Percentiles rank a stretch among this genome's conserved stretches.
phyloP scores from a whole-genome alignment of 1,284 basidiomycete genomes.

The Puccinia horiana region DNA sequence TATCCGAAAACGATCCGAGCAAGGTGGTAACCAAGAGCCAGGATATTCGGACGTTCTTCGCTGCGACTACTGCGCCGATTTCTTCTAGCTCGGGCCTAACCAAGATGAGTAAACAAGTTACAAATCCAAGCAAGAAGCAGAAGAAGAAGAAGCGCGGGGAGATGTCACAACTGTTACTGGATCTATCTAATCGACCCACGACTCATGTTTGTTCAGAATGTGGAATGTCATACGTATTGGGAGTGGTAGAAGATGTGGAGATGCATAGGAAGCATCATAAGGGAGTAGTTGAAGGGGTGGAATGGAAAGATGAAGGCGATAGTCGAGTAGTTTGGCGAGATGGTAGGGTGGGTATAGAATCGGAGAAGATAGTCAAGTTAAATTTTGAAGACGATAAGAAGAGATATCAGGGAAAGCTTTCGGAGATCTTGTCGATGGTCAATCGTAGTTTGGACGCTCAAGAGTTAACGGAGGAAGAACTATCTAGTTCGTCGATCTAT shows the following conservation, averaged over 20 bases:
- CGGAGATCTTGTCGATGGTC: constrained; percentile 28
- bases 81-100: too few species aligned
- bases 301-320: constrained; percentile 54
- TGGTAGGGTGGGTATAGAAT: constrained; percentile 51
- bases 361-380: constrained; percentile 48
- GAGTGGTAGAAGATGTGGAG: constrained; percentile 58
- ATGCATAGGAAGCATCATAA: constrained; percentile 60
- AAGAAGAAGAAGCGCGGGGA: not conserved
- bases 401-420: not conserved
- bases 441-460: constrained; percentile 22
- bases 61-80: too few species aligned
- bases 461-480: not conserved
- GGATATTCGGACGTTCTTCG: too few species aligned
- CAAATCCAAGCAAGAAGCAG: not conserved
- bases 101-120: too few species aligned
- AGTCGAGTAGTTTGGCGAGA: constrained; percentile 53
- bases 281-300: constrained; percentile 58
- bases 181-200: constrained; percentile 38
- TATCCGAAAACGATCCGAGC: too few species aligned
- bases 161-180: constrained; percentile 25
- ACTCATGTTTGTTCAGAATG: constrained; percentile 58
- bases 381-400: not conserved
- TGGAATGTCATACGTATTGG: constrained; percentile 60
- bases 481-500: constrained; percentile 4
- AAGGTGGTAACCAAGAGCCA: too few species aligned